These are phyloP conservation scores for Raddia guianensis DNA, from an alignment of 176 grass and related monocot genomes.

Conservation along the genomic window DNA sequence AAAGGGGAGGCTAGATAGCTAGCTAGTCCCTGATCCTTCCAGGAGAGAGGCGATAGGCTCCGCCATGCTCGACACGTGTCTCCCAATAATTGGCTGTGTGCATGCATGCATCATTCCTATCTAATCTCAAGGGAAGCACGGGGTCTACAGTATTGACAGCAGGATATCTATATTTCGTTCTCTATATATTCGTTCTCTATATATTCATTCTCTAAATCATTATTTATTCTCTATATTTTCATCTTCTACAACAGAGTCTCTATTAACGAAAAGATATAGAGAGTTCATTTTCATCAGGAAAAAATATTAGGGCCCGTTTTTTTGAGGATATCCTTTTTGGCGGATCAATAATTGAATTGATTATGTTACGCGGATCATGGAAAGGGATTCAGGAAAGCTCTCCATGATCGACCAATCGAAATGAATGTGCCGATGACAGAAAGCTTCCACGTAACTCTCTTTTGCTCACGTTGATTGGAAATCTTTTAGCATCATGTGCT, in stretches of 20 bases:
- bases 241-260: no score
- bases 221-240: no score
- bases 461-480: slow-evolving; percentile 22
- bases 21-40: background rate
- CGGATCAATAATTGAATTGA: slow-evolving; percentile 36
- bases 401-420: background rate
- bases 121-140: slow-evolving; percentile 6
- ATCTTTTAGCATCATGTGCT: background rate
- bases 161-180: no score
- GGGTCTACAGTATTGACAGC: no score
- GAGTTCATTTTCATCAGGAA: background rate
- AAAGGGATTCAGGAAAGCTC: slow-evolving; percentile 8
- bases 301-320: slow-evolving; percentile 28
- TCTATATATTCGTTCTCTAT: no score
- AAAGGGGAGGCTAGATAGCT: slow-evolving; percentile 1
- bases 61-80: slow-evolving; percentile 13
- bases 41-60: slow-evolving; percentile 27
- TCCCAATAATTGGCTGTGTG: slow-evolving; percentile 7
- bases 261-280: no score
- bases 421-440: slow-evolving; percentile 25
- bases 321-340: slow-evolving; percentile 18
- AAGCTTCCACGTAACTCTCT: background rate
- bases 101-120: background rate
- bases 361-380: slow-evolving; percentile 15
- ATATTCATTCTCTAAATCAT: no score